phyloP scores from a whole-genome alignment of 371 early-diverging fungal species.

The Catenaria anguillulae region DNA sequence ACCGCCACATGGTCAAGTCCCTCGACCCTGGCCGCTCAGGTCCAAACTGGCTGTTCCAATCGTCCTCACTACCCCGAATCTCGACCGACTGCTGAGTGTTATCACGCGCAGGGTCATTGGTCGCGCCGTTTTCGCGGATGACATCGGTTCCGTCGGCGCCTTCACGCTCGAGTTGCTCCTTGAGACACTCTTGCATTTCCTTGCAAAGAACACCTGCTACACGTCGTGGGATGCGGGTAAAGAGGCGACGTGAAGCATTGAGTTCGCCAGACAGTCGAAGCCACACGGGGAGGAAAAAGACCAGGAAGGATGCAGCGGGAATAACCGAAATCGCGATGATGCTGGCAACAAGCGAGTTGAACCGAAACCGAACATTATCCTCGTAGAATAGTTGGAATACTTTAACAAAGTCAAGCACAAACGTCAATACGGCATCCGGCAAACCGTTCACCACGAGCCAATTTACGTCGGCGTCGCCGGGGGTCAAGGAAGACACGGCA shows the following conservation, averaged over 20 bases:
- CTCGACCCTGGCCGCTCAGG: no score
- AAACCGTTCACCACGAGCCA: neutral
- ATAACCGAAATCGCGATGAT: neutral
- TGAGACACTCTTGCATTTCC: neutral
- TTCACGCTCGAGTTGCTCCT: neutral
- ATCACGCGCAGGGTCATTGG: no score
- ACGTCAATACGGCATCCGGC: neutral
- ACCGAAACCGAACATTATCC: neutral
- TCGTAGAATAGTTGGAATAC: neutral
- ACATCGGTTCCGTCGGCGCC: neutral
- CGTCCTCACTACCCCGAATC: neutral
- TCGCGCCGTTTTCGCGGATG: neutral
- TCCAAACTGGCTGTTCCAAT: no score
- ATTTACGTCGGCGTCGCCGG: neutral
- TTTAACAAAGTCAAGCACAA: neutral
- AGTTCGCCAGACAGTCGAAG: neutral
- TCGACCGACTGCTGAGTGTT: no score
- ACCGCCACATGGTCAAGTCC: neutral
- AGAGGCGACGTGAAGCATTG: neutral
- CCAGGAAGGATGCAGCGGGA: neutral
- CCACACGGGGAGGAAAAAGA: neutral
- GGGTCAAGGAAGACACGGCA: neutral
- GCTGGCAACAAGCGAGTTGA: neutral
- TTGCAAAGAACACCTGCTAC: neutral
- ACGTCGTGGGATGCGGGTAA: neutral